Conservation (phyloP, 129 eudicot genomes). For the Flaveria bidentis region DNA sequence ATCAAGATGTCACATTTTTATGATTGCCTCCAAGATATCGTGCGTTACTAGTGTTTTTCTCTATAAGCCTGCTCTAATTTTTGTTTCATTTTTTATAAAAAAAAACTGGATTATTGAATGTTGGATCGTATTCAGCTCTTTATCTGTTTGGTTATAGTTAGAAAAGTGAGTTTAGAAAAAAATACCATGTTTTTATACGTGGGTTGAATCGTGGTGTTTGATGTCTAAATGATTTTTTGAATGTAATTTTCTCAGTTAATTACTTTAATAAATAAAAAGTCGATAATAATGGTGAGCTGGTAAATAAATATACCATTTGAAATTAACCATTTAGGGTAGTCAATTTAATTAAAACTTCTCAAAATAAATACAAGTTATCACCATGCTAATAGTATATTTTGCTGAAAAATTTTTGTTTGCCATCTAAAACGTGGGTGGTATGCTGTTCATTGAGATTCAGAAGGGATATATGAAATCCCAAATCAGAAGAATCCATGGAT, state of each 20-base stretch:
- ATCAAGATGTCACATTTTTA: constrained; percentile 77
- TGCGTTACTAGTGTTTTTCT: constrained; percentile 44
- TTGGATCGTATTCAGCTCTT: not conserved
- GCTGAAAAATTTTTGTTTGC: too few relatives aligned
- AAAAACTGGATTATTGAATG: constrained; percentile 36
- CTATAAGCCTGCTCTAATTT: not conserved
- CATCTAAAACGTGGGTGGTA: too few relatives aligned
- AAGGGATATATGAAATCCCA: too few relatives aligned
- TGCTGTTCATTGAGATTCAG: too few relatives aligned
- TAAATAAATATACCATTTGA: not conserved
- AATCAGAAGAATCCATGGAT: not conserved
- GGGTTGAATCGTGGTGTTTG: not conserved
- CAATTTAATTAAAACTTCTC: not conserved
- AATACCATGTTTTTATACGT: not conserved
- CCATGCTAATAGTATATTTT: too few relatives aligned
- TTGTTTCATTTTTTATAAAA: not conserved
- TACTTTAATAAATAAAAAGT: not conserved
- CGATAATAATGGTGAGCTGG: not conserved
- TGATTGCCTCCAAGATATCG: constrained; percentile 78
- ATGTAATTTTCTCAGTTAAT: not conserved
- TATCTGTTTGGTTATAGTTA: constrained; percentile 12
- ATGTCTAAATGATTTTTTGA: too few relatives aligned
- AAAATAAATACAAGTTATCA: too few relatives aligned
- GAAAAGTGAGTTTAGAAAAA: constrained; percentile 22
- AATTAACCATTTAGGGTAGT: not conserved